Base-by-base conservation (phyloP, 192 early-diverging fungal species). In the Umbelopsis isabellina region DNA sequence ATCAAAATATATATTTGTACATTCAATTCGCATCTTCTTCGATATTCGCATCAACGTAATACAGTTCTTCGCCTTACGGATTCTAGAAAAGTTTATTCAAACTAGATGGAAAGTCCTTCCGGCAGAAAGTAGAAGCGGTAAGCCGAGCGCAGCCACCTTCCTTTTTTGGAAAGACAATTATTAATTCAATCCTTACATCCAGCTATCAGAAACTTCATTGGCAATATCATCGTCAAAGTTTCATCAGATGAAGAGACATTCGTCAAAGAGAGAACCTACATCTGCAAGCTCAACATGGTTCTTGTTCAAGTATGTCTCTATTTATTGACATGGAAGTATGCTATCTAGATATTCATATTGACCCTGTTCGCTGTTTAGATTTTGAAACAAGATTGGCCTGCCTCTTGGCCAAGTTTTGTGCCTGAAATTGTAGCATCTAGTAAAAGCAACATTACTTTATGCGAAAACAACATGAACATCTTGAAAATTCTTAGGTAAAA, bases 391-490 rank as follows among this genome's bases (percentile, higher is more conserved):
- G 97, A 98, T 74, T 98, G 97, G 97, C 97, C 97, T 12, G 92
- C 93, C 74, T 93, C 94, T 77, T 98, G 97, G 97, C 97, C 97
- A 5, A 85, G 84, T 46, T 98, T 98, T 74, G 97, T 98, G 69
- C 92, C 97, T 13, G 95, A 97, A 80, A 95, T 98, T 76, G 94
- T 98, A 23, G 82, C 84, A 13, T 94, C 95, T 16, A 93, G 93
- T 80, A 91, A 91, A 73, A 87, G 90, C 18, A 97, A 92, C 73
- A 79, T 97, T 10, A 84, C 93, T 3, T 80, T 98, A 9, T 98
- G 97, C 73, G 95, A 97, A 75, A 98, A 98, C 85, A 98, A 97
- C 84, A 98, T 98, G 95, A 90, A 88, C 47, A 98, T 98, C 66
- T 84, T 98, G 49, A 97, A 98, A 76, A 84, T 98, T 35, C 85